Base-by-base conservation (phyloP, 2,329 filamentous ascomycete genomes). In the Talaromyces marneffei region DNA sequence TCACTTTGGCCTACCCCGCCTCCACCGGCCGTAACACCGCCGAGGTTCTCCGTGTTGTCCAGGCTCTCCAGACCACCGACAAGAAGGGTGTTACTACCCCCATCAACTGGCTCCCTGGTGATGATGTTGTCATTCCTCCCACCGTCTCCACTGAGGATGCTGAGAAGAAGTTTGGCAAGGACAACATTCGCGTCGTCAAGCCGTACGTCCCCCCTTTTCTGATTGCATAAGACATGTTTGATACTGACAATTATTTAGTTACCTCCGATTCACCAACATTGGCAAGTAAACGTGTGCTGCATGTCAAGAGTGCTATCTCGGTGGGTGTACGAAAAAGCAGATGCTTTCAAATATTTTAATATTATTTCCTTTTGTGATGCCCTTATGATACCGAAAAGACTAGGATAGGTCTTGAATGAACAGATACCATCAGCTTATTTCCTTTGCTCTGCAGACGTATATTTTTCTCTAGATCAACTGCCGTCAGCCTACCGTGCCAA, bases 121-220 rank as follows among this genome's bases (percentile, higher is more conserved):
- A 96, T 71, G 92, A 97, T 74, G 92, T 96, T 68, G 96, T 97
- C 73, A 90, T 97, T 65, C 91, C 92, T 73, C 91, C 92, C 52
- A 82, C 82, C 64, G 86, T 96, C 74, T 88, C 85, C 75, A 92
- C 91, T 65, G 89, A 90, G 76, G 88, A 94, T 79, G 92, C 92
- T 72, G 88, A 87, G 83, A 86, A 88, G 79, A 87, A 96, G 72
- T 96, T 96, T 83, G 90, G 90, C 65, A 83, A 93, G 62, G 60
- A 62, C 27, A 62, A 62, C 39, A 78, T 87, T 37, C 77, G 79
- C 67, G 82, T 84, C 74, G 77, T 86, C 57, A 86, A 85, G 79
- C 83, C 83, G 70, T 86, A 75, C 64, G 68, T 68, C 20, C 50
- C 25, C 16, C 54, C 37, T 14, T 35, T 20, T 23, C 1, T 14